Evolutionary conservation across 768 basidiomycete species (phyloP).

Genomic region (Antrodiella citrinella): DNA sequence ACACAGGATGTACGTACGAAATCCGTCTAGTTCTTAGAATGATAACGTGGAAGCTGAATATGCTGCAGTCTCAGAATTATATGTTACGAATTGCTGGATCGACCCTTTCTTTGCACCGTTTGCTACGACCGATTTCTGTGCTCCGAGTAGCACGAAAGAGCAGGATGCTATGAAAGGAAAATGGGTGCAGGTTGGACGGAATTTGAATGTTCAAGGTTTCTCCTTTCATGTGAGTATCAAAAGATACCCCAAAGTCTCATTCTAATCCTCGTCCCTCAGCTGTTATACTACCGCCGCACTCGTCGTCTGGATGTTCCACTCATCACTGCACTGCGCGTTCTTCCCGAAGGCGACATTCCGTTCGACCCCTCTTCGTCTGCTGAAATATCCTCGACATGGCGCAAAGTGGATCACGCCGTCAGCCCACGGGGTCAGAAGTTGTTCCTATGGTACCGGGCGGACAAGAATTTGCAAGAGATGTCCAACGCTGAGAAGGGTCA

Average conservation of each 20-base stretch:
- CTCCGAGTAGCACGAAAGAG: conserved; percentile 59
- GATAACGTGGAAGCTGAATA: neutral
- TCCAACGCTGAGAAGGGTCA: conserved; percentile 39
- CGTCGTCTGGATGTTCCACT: conserved; percentile 75
- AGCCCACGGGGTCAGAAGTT: conserved; percentile 41
- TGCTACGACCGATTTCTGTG: conserved; percentile 41
- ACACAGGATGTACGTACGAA: conserved; percentile 59
- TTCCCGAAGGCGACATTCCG: conserved; percentile 47
- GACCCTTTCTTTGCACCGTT: conserved; percentile 43
- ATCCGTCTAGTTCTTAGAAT: neutral
- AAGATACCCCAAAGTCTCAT: conserved; percentile 3
- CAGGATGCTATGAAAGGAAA: conserved; percentile 71
- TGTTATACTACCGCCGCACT: conserved; percentile 77
- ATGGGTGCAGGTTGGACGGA: conserved; percentile 84
- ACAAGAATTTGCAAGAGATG: conserved; percentile 59
- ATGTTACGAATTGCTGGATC: conserved; percentile 58
- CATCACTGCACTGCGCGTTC: conserved; percentile 63
- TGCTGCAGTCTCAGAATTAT: conserved; percentile 64
- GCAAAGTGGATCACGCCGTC: conserved; percentile 37
- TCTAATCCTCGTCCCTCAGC: neutral
- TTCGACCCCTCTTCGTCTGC: conserved; percentile 20
- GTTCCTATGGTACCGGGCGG: conserved; percentile 73
- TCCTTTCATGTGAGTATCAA: conserved; percentile 46
- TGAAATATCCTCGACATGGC: conserved; percentile 43
- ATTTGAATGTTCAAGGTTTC: conserved; percentile 56